Evolutionary conservation across 164 flowering plant genomes (phyloP), one percentile per base, ranked within the genome.

Genomic region (Cinnamomum micranthum): DNA sequence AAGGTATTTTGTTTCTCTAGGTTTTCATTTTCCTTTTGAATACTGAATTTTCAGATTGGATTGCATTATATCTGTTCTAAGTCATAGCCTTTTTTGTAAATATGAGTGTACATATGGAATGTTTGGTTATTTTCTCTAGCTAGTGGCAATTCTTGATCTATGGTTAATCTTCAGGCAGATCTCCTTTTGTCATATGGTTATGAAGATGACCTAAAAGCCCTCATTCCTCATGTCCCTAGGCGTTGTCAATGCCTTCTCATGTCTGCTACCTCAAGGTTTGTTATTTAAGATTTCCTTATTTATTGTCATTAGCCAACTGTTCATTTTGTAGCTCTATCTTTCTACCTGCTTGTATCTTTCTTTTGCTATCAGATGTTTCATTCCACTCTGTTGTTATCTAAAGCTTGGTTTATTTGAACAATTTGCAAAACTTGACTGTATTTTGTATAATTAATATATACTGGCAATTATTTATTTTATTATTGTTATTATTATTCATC

Each of bases 231-330:
- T 78, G 76, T 94, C 66, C 94, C 99, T 62, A 88, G 88, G 65
- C 87, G 90, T 65, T 96, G 99, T 79, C 99, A 96, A 68, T 89
- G 97, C 78, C 95, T 96, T 83, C 93, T 96, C 27, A 91, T 96
- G 98, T 96, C 98, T 79, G 98, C 99, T 27, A 94, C 98, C 11
- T 84, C 92, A 79, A 94, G 99, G 99, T 91, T 13, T 79, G 80
- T 77, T 50, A 69, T 23, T 52, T 52, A 2, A 41, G n/a, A 20
- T 69, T 41, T 77, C 68, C 71, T 33, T 65, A 51, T 81, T 55
- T 55, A 55, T 55, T 55, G 17, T 55, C n/a, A 55, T 55, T 55
- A 15, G n/a, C 60, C 60, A 15, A 14, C 50, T 67, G 41, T 55
- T 24, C 27, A 12, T 25, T 23, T 64, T 23, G 67, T 13, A 64